phyloP scores from a whole-genome alignment of 148 eudicot genomes.

The Vaccinium darrowii region DNA sequence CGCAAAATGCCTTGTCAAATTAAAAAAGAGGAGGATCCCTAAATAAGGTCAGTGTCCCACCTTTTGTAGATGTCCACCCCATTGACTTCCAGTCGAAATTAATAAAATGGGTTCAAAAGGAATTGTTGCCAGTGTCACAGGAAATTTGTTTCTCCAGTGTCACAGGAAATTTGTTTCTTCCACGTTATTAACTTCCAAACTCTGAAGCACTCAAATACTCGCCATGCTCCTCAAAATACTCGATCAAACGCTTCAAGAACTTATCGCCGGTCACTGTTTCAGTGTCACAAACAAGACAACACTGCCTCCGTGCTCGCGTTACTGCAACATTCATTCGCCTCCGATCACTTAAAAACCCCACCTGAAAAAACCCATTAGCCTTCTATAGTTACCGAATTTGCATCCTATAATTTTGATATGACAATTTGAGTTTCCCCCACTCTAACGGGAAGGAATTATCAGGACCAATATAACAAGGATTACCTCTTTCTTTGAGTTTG shows the following conservation, averaged over 20 bases:
- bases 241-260: slow-evolving; percentile 80
- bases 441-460: not conserved
- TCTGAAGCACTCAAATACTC: slow-evolving; percentile 96
- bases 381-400: not conserved
- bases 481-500: slow-evolving; percentile 96
- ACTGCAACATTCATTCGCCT: slow-evolving; percentile 99
- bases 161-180: not conserved
- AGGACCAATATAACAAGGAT: not conserved
- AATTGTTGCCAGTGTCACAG: not conserved
- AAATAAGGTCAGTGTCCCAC: not conserved
- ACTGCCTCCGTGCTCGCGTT: slow-evolving; percentile 96
- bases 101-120: not conserved
- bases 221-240: slow-evolving; percentile 92
- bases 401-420: not conserved
- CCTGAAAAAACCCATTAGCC: slow-evolving; percentile 40
- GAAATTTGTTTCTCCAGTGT: not conserved
- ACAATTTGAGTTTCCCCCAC: not conserved
- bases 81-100: not conserved
- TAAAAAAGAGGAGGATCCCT: not conserved
- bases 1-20: not conserved
- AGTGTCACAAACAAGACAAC: slow-evolving; percentile 86
- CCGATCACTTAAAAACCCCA: slow-evolving; percentile 85
- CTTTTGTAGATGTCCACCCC: not conserved
- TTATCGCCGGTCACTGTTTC: slow-evolving; percentile 87
- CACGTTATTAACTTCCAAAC: slow-evolving; percentile 46